Conservation (phyloP, 116 monocot genomes). For the Thalassia testudinum region DNA sequence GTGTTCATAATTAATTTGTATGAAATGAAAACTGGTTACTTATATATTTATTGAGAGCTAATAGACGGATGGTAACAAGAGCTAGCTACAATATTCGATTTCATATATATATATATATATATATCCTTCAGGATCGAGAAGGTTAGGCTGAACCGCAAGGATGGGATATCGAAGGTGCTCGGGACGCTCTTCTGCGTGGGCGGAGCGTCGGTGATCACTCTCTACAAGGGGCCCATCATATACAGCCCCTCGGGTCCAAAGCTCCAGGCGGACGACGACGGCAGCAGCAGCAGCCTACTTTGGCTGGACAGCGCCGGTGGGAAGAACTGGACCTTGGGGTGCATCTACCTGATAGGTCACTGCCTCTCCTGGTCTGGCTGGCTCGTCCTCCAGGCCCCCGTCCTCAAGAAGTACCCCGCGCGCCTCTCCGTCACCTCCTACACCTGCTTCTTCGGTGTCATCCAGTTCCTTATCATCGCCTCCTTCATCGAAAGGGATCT, state of each 20-base stretch:
- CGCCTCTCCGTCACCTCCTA: constrained; percentile 83
- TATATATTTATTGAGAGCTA: too few relatives aligned
- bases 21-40: too few relatives aligned
- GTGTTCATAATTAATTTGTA: too few relatives aligned
- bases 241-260: constrained; percentile 25
- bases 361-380: constrained; percentile 96
- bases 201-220: constrained; percentile 80
- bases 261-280: not conserved
- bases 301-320: constrained; percentile 15
- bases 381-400: constrained; percentile 86
- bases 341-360: constrained; percentile 72
- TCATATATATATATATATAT: too few relatives aligned
- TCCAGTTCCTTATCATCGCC: constrained; percentile 83
- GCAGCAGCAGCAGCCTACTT: not conserved
- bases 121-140: constrained; percentile 73
- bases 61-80: too few relatives aligned
- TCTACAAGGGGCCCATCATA: constrained; percentile 81
- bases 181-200: constrained; percentile 70
- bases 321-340: constrained; percentile 85
- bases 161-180: constrained; percentile 59
- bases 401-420: constrained; percentile 95
- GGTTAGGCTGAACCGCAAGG: constrained; percentile 49
- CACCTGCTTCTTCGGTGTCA: constrained; percentile 96
- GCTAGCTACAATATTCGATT: too few relatives aligned
- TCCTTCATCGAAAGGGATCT: constrained; percentile 63